Base-by-base conservation (phyloP, 108 stramenopile genomes). In the Poteriospumella lacustris region DNA sequence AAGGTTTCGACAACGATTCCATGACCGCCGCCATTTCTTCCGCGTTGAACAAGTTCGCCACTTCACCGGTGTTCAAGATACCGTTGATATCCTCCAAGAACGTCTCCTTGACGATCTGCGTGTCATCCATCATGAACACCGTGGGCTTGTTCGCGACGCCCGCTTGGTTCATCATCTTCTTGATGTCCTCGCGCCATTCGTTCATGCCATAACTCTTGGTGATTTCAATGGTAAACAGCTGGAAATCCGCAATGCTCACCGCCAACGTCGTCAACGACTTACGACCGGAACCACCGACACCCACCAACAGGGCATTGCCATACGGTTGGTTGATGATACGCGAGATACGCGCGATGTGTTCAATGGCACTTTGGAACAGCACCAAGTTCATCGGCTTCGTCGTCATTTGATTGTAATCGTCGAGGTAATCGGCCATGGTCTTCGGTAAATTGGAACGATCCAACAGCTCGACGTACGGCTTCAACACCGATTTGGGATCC, bases 31-130 rank as follows among this genome's bases (percentile, higher is more conserved):
- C 77, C 59, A 82, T 58, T 68, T 88, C 88, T 39, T 88, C 88
- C 43, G 70, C 58, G 60, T 83, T 84, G 64, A 84, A 88, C 0
- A 89, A 78, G 79, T 86, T 89, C 0, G 88, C 85, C 43, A 89
- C 88, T 81, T 89, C 89, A n/a, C 89, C 89, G 42, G 81, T 88
- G 69, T 89, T 89, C 44, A 89, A 85, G 39, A 89, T 86, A 40
- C 87, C 87, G 76, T 89, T 89, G 34, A 89, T 82, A 68, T 89
- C 89, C 81, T 89, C 89, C 28, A 89, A 59, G 72, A 89, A 89
- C 0, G 80, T 44, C 80, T 89, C 89, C 31, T 79, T 69, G 78
- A 88, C 83, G 34, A 89, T 83, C 52, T 89, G 89, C 9, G 89
- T 88, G 77, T 89, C 89, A 44, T 85, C 80, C 68, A 89, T 83